Conservation (phyloP, 192 early-diverging fungal genomes). For the Allomyces javanicus region DNA sequence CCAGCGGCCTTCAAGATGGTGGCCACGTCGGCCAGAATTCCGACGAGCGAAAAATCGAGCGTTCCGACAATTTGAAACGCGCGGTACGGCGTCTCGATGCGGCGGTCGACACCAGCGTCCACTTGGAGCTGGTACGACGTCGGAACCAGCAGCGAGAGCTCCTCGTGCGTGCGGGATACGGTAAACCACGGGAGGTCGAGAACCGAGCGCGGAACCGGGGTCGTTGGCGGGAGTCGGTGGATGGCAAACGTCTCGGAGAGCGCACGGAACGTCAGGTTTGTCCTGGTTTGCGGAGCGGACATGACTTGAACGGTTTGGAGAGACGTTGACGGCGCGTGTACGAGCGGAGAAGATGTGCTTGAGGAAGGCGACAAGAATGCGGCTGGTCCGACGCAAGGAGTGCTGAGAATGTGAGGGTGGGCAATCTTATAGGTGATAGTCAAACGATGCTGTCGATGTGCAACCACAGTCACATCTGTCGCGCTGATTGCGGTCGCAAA, state of each 20-base stretch:
- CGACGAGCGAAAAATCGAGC: constrained; percentile 30
- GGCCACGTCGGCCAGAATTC: constrained; percentile 16
- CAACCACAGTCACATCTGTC: no score
- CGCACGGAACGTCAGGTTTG: no score
- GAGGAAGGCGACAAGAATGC: no score
- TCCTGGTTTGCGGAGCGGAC: no score
- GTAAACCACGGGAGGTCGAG: not conserved
- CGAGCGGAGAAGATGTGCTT: no score
- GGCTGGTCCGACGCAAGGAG: no score
- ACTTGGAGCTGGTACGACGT: not conserved
- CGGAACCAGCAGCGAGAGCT: not conserved
- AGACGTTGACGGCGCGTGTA: no score
- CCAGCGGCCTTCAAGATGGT: constrained; percentile 11
- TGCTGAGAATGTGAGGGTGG: no score
- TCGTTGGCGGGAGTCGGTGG: not conserved
- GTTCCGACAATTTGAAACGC: constrained; percentile 15
- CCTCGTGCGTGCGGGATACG: constrained; percentile 1
- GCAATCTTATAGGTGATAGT: no score
- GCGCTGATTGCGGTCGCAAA: no score
- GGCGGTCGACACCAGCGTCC: not conserved
- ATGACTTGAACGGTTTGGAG: no score
- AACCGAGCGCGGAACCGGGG: not conserved
- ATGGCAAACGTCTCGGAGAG: not conserved
- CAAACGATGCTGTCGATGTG: no score
- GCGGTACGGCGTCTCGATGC: not conserved